Evolutionary conservation across 805 yeast genomes (phyloP).

Genomic region (Candida berthetii): DNA sequence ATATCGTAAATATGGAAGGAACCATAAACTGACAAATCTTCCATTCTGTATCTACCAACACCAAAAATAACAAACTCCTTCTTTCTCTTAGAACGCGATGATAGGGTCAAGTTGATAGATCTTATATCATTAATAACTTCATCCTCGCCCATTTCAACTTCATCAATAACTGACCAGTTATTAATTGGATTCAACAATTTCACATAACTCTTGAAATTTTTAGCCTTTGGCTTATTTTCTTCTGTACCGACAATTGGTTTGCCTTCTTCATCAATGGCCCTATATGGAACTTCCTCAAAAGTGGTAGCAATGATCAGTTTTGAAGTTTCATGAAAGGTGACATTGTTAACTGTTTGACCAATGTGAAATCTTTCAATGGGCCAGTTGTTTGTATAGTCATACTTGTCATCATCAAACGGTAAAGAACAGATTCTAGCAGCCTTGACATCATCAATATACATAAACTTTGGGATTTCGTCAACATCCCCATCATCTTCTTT

Average conservation of each 20-base stretch:
- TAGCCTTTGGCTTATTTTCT: conserved; percentile 44
- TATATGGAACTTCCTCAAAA: conserved; percentile 49
- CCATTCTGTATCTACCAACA: conserved; percentile 66
- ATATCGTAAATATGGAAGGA: conserved; percentile 67
- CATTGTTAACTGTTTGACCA: conserved; percentile 57
- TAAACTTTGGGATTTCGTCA: conserved; percentile 33
- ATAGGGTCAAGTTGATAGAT: conserved; percentile 28
- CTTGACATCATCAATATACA: conserved; percentile 64
- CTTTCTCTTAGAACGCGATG: conserved; percentile 33
- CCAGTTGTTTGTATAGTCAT: conserved; percentile 49
- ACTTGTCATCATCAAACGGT: conserved; percentile 17
- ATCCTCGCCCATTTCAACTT: conserved; percentile 56
- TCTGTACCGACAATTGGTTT: conserved; percentile 51
- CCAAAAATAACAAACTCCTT: conserved; percentile 77
- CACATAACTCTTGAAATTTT: conserved; percentile 52
- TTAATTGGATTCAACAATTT: conserved; percentile 59
- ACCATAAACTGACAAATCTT: conserved; percentile 78
- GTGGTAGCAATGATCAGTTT: conserved; percentile 61
- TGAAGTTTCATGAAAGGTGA: conserved; percentile 65
- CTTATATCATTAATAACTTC: conserved; percentile 42
- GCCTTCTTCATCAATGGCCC: conserved; percentile 72
- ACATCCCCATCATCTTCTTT: conserved; percentile 1
- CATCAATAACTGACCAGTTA: conserved; percentile 74
- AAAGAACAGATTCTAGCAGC: conserved; percentile 52
- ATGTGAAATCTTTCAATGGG: conserved; percentile 49